Percentiles rank a stretch among this genome's conserved stretches.
phyloP scores from a whole-genome alignment of 2,329 filamentous ascomycete species.

The Aspergillus carbonarius region DNA sequence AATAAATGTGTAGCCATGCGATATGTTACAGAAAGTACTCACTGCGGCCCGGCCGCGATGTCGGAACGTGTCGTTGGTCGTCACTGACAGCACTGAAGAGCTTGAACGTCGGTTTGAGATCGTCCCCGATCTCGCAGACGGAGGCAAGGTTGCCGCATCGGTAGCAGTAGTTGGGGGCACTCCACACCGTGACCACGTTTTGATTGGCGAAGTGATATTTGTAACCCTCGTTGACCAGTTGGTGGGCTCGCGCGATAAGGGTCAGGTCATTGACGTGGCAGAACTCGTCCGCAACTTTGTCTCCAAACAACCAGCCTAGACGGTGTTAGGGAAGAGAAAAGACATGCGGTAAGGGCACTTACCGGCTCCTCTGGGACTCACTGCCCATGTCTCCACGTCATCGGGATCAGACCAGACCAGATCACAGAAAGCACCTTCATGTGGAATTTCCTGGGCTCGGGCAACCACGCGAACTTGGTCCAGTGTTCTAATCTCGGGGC shows the following conservation, averaged over 20 bases:
- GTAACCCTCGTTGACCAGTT: slow-evolving; percentile 75
- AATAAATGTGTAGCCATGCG: slow-evolving; percentile 9
- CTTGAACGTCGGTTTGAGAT: slow-evolving; percentile 83
- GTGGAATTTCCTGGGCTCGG: slow-evolving; percentile 72
- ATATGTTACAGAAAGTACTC: slow-evolving; percentile 49
- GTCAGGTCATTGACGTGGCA: slow-evolving; percentile 73
- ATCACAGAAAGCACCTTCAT: slow-evolving; percentile 75
- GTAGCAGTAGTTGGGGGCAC: slow-evolving; percentile 93
- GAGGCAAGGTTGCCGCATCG: slow-evolving; percentile 87
- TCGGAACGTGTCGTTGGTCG: slow-evolving; percentile 47
- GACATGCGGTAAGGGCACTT: slow-evolving; percentile 29
- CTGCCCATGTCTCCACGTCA: slow-evolving; percentile 68
- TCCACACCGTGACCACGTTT: slow-evolving; percentile 81
- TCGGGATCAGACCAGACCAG: slow-evolving; percentile 76
- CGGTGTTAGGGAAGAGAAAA: slow-evolving; percentile 10
- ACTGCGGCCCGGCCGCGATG: slow-evolving; percentile 46
- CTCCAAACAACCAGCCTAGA: slow-evolving; percentile 61
- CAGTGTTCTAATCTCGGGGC: slow-evolving; percentile 70
- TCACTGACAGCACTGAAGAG: slow-evolving; percentile 49
- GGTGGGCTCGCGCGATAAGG: slow-evolving; percentile 71
- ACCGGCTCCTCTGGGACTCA: slow-evolving; percentile 67
- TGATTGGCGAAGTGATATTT: slow-evolving; percentile 95
- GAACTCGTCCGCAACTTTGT: slow-evolving; percentile 73
- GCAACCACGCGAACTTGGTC: slow-evolving; percentile 75
- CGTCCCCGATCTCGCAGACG: slow-evolving; percentile 86